phyloP scores from a whole-genome alignment of 257 asterid species.

The Solanum phureja region DNA sequence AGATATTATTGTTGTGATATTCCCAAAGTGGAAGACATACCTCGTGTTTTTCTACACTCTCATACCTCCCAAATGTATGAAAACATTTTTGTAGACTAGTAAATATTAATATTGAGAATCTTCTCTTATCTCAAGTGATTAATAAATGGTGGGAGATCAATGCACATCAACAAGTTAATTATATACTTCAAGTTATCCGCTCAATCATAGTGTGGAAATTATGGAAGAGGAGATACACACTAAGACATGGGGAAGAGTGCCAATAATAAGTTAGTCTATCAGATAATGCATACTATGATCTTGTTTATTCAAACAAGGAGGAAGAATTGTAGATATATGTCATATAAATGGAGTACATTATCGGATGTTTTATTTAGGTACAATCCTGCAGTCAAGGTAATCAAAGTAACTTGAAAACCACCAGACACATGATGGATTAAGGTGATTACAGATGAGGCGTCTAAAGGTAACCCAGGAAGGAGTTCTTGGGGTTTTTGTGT shows the following conservation, averaged over 20 bases:
- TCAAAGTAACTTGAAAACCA: too few species aligned
- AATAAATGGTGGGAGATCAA: not conserved
- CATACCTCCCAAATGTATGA: not conserved
- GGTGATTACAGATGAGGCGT: too few species aligned
- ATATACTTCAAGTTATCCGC: too few species aligned
- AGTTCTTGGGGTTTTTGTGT: not conserved
- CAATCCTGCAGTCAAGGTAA: too few species aligned
- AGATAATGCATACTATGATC: not conserved
- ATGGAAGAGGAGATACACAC: not conserved
- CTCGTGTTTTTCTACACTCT: too few species aligned
- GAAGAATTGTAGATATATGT: not conserved
- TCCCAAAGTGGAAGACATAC: not conserved
- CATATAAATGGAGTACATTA: too few species aligned
- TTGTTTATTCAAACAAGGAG: not conserved
- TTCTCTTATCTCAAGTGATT: not conserved
- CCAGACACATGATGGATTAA: too few species aligned
- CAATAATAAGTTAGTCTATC: not conserved
- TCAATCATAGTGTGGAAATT: not conserved
- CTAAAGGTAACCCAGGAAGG: not conserved
- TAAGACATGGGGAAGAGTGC: not conserved
- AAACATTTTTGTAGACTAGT: not conserved
- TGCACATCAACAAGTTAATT: too few species aligned
- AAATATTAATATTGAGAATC: not conserved
- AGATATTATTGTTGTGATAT: too few species aligned
- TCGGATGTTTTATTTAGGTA: too few species aligned